phyloP scores from a whole-genome alignment of 1,139 yeast species.

The Yamadazyma aaseri region DNA sequence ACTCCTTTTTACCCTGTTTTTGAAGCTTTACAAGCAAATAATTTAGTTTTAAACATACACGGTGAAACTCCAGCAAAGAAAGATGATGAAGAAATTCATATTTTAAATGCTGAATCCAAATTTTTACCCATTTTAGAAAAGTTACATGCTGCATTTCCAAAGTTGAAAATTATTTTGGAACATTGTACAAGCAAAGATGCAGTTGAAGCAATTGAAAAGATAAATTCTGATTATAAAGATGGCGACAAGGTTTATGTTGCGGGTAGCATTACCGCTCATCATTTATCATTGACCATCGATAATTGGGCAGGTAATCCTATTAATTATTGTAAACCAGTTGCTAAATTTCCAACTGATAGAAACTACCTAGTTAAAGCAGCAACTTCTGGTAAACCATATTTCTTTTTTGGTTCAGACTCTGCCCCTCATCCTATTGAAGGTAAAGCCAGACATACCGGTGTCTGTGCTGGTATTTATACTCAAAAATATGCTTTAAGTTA shows the following conservation, averaged over 20 bases:
- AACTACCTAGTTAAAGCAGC: constrained; percentile 84
- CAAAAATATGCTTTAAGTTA: constrained; percentile 82
- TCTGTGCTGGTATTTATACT: constrained; percentile 96
- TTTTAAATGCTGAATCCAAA: constrained; percentile 88
- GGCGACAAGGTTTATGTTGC: constrained; percentile 60
- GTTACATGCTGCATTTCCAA: constrained; percentile 81
- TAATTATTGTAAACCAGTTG: constrained; percentile 96
- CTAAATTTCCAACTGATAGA: constrained; percentile 84
- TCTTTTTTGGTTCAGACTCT: constrained; percentile 95
- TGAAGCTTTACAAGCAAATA: constrained; percentile 77
- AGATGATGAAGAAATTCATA: constrained; percentile 61
- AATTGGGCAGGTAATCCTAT: constrained; percentile 97
- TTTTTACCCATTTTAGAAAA: constrained; percentile 88
- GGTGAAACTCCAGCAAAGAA: constrained; percentile 87
- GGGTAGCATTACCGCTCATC: constrained; percentile 96
- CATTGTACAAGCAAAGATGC: constrained; percentile 95
- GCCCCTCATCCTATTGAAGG: constrained; percentile 91
- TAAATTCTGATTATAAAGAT: constrained; percentile 54
- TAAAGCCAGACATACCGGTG: constrained; percentile 76
- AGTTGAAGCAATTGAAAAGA: constrained; percentile 65
- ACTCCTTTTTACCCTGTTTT: constrained; percentile 84
- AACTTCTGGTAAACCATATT: constrained; percentile 86
- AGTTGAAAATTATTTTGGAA: constrained; percentile 81
- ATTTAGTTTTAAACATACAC: constrained; percentile 80
- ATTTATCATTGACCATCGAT: constrained; percentile 81